A percentile compares a stretch with the other conserved stretches of the same genome.
Evolutionary conservation across 2,329 filamentous ascomycete genomes (phyloP).

Genomic region (Xylariaceae sp.): DNA sequence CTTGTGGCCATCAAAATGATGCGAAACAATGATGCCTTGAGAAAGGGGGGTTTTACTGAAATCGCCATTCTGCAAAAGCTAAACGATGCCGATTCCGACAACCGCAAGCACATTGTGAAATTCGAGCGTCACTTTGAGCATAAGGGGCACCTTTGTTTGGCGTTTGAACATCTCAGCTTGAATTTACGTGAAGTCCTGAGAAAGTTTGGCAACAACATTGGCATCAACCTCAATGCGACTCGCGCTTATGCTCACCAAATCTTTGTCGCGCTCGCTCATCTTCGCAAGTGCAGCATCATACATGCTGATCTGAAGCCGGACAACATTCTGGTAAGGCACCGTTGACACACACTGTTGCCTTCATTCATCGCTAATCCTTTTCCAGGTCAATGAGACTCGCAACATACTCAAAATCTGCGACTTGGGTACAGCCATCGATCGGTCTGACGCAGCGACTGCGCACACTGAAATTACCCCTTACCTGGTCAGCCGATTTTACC

Average conservation of each 20-base stretch:
- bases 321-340: conserved; percentile 70
- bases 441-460: conserved; percentile 65
- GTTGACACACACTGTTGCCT: background rate
- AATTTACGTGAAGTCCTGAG: conserved; percentile 91
- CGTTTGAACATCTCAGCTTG: conserved; percentile 90
- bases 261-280: conserved; percentile 78
- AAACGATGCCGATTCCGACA: conserved; percentile 76
- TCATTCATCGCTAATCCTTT: conserved; percentile 24
- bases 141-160: conserved; percentile 92
- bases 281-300: conserved; percentile 88
- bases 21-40: conserved; percentile 88
- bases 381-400: conserved; percentile 68
- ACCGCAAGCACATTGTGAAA: conserved; percentile 86
- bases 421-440: conserved; percentile 89
- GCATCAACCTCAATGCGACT: conserved; percentile 83
- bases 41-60: conserved; percentile 88
- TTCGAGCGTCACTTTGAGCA: conserved; percentile 87
- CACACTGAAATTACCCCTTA: conserved; percentile 87
- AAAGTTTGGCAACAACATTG: conserved; percentile 91
- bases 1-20: conserved; percentile 97
- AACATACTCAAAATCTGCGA: conserved; percentile 92
- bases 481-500: conserved; percentile 93
- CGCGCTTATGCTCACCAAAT: conserved; percentile 90
- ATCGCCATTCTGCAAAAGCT: conserved; percentile 89
- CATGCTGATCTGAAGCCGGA: conserved; percentile 97